Evolutionary conservation across 331 rosid genomes (phyloP).

Genomic region (Prunus yedoensis): DNA sequence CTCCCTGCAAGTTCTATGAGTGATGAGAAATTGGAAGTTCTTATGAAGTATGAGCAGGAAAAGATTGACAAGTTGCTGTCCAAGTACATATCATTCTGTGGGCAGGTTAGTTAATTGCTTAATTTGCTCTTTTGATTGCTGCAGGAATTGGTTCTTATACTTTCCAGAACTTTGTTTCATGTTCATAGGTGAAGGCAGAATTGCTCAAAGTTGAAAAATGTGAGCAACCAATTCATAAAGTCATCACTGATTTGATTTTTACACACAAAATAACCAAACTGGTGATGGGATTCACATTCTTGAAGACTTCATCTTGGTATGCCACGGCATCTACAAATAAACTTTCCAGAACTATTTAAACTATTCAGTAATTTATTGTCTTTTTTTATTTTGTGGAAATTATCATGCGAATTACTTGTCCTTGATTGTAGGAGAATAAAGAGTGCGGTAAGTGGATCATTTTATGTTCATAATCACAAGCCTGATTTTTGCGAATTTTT

Average conservation of each 20-base stretch:
- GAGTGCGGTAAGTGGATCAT: slow-evolving; percentile 68
- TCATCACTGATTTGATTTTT: slow-evolving; percentile 53
- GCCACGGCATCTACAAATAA: background rate
- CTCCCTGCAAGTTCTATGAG: slow-evolving; percentile 76
- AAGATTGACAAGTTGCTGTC: slow-evolving; percentile 56
- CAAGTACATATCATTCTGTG: slow-evolving; percentile 62
- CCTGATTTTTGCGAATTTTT: slow-evolving; percentile 66
- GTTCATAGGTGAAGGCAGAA: slow-evolving; percentile 60
- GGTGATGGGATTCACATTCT: slow-evolving; percentile 72
- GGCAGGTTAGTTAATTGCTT: slow-evolving; percentile 47
- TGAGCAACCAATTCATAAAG: slow-evolving; percentile 65
- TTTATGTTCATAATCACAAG: slow-evolving; percentile 66
- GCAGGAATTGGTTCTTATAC: background rate
- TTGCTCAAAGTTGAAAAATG: slow-evolving; percentile 50
- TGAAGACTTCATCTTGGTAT: slow-evolving; percentile 59
- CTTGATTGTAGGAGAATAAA: slow-evolving; percentile 55
- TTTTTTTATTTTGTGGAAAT: background rate
- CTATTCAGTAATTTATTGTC: background rate
- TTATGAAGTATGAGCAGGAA: slow-evolving; percentile 50
- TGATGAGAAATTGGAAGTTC: slow-evolving; percentile 62
- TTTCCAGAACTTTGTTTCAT: slow-evolving; percentile 13
- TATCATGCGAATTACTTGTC: background rate
- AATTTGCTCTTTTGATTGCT: background rate
- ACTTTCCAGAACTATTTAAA: no score
- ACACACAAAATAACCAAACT: slow-evolving; percentile 57